Base-by-base conservation (phyloP, 176 grass and related monocot species). In the Chrysopogon serrulatus region DNA sequence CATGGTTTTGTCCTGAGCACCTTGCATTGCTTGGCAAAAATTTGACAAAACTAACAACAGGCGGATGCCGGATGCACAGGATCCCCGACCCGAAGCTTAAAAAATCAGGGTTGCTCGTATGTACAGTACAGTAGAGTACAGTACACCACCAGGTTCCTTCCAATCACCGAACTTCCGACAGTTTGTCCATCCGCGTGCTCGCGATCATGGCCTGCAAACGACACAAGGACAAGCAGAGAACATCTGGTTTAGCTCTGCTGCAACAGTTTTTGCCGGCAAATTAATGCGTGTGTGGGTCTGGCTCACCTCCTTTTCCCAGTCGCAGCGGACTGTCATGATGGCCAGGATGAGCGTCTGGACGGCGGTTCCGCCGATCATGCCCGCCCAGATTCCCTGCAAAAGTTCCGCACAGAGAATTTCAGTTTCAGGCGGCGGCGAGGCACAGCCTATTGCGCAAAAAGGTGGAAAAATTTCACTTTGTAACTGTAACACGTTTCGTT, bases 361-460 rank as follows among this genome's bases (percentile, higher is more conserved):
- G 63, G 90, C 90, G 30, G 95, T 97, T 85, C 95, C 95, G 44
- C 88, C 83, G 44, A 97, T 97, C 95, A 97, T 97, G 8, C 95
- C 95, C 15, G 86, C 92, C 95, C 95, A 97, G 37, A 97, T 94
- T 3, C 95, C 95, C 95, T 97, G 47, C 64, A 53, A 65, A 82
- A 43, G 47, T 73, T 63, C 17, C 3, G 16, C 8, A 14, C 18
- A 54, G 6, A 24, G 10, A 47, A 31, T 6, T 12, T 77, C 26
- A 66, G 60, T n/a, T n/a, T n/a, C n/a, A n/a, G n/a, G n/a, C n/a
- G n/a, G 8, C 12, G 18, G 31, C 28, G 36, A 70, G 11, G 3
- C n/a, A n/a, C n/a, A n/a, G n/a, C n/a, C n/a, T n/a, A n/a, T n/a
- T n/a, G n/a, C n/a, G n/a, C n/a, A n/a, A n/a, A n/a, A n/a, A n/a